Conservation (phyloP, 208 protist species). For the Wallacemonas rigidus region DNA sequence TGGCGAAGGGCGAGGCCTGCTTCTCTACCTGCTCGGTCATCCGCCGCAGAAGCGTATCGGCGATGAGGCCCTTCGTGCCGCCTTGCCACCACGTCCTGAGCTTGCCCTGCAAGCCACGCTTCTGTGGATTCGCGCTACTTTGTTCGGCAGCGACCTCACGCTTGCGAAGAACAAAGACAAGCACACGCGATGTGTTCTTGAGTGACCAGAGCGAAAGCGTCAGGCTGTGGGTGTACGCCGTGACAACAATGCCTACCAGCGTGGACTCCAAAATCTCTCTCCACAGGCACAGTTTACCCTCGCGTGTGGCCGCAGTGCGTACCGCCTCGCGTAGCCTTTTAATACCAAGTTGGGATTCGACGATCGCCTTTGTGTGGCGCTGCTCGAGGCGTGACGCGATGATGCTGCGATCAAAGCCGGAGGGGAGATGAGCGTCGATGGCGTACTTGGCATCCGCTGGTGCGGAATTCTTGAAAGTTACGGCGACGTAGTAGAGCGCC, state of each 20-base stretch:
- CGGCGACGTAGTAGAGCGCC: slow-evolving; percentile 44
- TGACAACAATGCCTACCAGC: slow-evolving; percentile 55
- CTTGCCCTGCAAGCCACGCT: slow-evolving; percentile 36
- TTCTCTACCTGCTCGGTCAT: slow-evolving; percentile 41
- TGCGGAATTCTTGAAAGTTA: slow-evolving; percentile 28
- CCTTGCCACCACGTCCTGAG: slow-evolving; percentile 63
- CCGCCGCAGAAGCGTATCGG: slow-evolving; percentile 52
- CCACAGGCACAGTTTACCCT: slow-evolving; percentile 48
- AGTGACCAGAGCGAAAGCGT: slow-evolving; percentile 58
- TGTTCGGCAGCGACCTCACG: slow-evolving; percentile 35
- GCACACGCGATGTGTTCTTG: slow-evolving; percentile 71
- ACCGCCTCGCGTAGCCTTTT: slow-evolving; percentile 54
- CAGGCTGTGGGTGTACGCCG: slow-evolving; percentile 70
- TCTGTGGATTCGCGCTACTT: slow-evolving; percentile 10
- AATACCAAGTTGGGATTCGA: slow-evolving; percentile 43
- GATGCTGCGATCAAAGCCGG: slow-evolving; percentile 76
- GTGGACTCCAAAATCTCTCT: slow-evolving; percentile 44
- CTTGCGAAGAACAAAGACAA: slow-evolving; percentile 65
- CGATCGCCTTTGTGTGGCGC: slow-evolving; percentile 43
- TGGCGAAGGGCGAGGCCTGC: slow-evolving; percentile 53
- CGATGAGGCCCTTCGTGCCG: slow-evolving; percentile 53
- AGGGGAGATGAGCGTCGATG: slow-evolving; percentile 65
- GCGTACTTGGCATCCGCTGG: slow-evolving; percentile 58
- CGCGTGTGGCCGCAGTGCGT: slow-evolving; percentile 36
- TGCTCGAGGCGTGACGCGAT: slow-evolving; percentile 60